phyloP scores from a whole-genome alignment of 495 filamentous ascomycete species.

The Penicillium subrubescens region DNA sequence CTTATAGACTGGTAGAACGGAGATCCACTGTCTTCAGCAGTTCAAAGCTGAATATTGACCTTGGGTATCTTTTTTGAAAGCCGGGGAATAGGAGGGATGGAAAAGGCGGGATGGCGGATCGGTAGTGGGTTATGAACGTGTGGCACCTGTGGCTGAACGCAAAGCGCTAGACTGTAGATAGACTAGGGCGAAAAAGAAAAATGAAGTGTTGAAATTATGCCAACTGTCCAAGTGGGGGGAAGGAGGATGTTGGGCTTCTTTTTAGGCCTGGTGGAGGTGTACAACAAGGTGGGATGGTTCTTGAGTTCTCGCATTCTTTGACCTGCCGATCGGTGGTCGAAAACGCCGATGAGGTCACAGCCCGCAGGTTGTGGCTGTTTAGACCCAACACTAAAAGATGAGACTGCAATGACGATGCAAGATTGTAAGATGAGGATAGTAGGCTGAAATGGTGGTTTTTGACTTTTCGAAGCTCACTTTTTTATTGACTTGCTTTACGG shows the following conservation, averaged over 20 bases:
- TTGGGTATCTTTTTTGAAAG: background rate
- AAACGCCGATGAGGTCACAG: constrained; percentile 27
- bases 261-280: constrained; percentile 5
- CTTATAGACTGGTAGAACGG: background rate
- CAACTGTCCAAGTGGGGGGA: background rate
- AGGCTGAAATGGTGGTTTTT: background rate
- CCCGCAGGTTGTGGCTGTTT: constrained; percentile 16
- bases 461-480: background rate
- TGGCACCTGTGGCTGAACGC: constrained; percentile 15
- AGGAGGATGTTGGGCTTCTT: background rate
- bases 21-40: background rate
- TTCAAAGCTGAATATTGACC: background rate
- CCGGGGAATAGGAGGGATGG: background rate
- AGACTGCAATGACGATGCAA: constrained; percentile 1
- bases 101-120: constrained; percentile 17
- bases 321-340: constrained; percentile 12
- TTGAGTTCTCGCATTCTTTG: constrained; percentile 15
- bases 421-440: background rate
- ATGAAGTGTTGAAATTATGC: background rate
- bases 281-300: too few species aligned
- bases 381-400: background rate
- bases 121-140: constrained; percentile 5
- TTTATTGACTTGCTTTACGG: background rate
- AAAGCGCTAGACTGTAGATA: constrained; percentile 24
- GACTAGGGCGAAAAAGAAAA: constrained; percentile 14